Percentiles rank a stretch among this genome's conserved stretches.
These are phyloP conservation scores for Pythium aquatile DNA, from an alignment of 352 stramenopile genomes.

Conservation along the genomic window DNA sequence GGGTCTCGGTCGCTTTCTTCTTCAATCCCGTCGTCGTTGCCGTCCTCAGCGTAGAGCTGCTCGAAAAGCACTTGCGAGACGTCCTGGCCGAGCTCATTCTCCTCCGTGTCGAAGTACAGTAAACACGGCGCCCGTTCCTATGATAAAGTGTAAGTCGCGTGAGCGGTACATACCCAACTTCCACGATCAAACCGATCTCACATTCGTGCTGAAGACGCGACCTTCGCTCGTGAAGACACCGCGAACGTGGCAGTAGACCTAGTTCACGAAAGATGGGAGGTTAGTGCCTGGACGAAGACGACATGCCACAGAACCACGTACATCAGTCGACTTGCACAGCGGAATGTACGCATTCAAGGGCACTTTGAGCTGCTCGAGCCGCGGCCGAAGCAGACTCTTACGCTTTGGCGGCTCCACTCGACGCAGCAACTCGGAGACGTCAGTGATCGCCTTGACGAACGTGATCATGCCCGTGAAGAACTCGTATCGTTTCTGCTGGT, in stretches of 20 bases:
- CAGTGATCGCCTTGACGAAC: slow-evolving; percentile 82
- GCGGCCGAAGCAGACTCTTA: slow-evolving; percentile 49
- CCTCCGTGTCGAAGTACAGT: slow-evolving; percentile 68
- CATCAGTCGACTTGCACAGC: slow-evolving; percentile 80
- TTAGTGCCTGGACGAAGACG: background rate
- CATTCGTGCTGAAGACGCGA: slow-evolving; percentile 72
- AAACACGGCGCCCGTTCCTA: slow-evolving; percentile 77
- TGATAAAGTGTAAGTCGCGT: background rate
- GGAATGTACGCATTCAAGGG: slow-evolving; percentile 69
- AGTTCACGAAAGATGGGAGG: background rate
- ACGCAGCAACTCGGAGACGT: slow-evolving; percentile 71
- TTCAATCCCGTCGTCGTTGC: slow-evolving; percentile 1
- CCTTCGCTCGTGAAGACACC: slow-evolving; percentile 62
- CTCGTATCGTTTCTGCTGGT: slow-evolving; percentile 61
- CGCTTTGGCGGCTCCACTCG: slow-evolving; percentile 63
- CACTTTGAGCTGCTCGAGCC: slow-evolving; percentile 52
- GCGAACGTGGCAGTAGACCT: slow-evolving; percentile 64
- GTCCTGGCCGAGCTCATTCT: slow-evolving; percentile 41
- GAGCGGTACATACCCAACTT: no score
- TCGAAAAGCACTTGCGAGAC: slow-evolving; percentile 69
- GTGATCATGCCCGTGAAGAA: slow-evolving; percentile 82
- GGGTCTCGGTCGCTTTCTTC: slow-evolving; percentile 8
- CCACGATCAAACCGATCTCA: background rate
- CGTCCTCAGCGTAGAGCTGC: slow-evolving; percentile 52
- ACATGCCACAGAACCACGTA: slow-evolving; percentile 21